phyloP scores from a whole-genome alignment of 331 rosid species.

The Cydonia oblonga region DNA sequence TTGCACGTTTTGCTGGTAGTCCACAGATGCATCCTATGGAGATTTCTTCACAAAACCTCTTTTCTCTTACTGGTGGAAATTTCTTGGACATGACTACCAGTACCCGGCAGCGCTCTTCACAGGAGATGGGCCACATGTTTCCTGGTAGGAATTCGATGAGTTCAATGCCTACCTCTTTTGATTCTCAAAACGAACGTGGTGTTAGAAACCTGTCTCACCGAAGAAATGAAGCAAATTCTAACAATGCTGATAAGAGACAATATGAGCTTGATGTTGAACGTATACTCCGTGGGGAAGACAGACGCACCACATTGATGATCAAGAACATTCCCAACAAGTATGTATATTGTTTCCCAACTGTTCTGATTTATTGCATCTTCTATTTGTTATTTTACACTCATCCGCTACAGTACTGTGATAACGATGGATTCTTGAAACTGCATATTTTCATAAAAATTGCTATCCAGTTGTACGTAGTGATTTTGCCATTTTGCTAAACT shows the following conservation, averaged over 20 bases:
- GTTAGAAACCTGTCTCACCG: slow-evolving; percentile 59
- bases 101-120: slow-evolving; percentile 53
- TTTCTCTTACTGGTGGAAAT: slow-evolving; percentile 58
- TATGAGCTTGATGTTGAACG: slow-evolving; percentile 68
- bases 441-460: not conserved
- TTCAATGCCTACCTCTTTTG: slow-evolving; percentile 53
- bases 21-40: slow-evolving; percentile 59
- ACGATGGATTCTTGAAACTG: not conserved
- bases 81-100: slow-evolving; percentile 41
- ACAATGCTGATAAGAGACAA: slow-evolving; percentile 56
- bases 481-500: not conserved
- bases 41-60: slow-evolving; percentile 38
- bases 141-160: slow-evolving; percentile 55
- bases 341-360: slow-evolving; percentile 9
- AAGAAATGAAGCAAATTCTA: slow-evolving; percentile 53
- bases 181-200: slow-evolving; percentile 50
- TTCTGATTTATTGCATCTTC: not conserved
- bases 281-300: slow-evolving; percentile 60
- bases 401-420: not conserved
- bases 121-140: slow-evolving; percentile 48
- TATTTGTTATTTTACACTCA: no score
- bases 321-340: slow-evolving; percentile 90
- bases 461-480: not conserved
- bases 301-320: slow-evolving; percentile 70
- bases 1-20: slow-evolving; percentile 50